Base-by-base conservation (phyloP, 2,329 filamentous ascomycete genomes). In the Beauveria medogensis region DNA sequence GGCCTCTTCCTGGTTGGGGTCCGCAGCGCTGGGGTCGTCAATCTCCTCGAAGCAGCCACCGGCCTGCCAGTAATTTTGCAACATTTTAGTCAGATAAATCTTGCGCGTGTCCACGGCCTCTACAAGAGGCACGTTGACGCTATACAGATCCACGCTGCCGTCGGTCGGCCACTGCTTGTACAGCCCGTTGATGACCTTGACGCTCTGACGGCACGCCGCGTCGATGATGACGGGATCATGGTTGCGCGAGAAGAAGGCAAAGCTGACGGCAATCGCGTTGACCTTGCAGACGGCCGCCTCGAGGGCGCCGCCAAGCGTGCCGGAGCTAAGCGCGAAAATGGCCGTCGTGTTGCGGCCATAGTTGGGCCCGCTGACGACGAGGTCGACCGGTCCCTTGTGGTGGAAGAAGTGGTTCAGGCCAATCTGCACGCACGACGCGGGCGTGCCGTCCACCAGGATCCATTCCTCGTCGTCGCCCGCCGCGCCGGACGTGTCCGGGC, bases 51-150 rank as follows among this genome's bases (percentile, higher is more conserved):
- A 97, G 70, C 91, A 96, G 61, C 89, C 90, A 3, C 89, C 90
- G n/a, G 82, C 80, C 22, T 79, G 80, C 94, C 94, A 99, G 70
- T 88, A 87, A 73, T 97, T 99, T 75, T 96, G 91, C 69, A 97
- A 76, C 82, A 97, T 89, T 63, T 85, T 78, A 2, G 94, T 93
- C 77, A 87, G 96, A n/a, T 94, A 69, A 4, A 92, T 85, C 75
- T 90, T 91, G 59, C 82, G 81, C 20, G 77, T 71, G 66, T 87
- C 87, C 1, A 97, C 84, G 7, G 86, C 88, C 63, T 90, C 87
- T 16, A 94, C 81, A 12, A 97, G 78, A 22, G 94, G 93, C 9
- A 97, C 88, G 70, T 97, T 97, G 67, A 97, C 86, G 53, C 83
- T 89, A 73, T 96, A 97, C n/a, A 97, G 76, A 70, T 96, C 91